phyloP scores from a whole-genome alignment of 2,329 filamentous ascomycete genomes.

The Cyanodermella asteris region DNA sequence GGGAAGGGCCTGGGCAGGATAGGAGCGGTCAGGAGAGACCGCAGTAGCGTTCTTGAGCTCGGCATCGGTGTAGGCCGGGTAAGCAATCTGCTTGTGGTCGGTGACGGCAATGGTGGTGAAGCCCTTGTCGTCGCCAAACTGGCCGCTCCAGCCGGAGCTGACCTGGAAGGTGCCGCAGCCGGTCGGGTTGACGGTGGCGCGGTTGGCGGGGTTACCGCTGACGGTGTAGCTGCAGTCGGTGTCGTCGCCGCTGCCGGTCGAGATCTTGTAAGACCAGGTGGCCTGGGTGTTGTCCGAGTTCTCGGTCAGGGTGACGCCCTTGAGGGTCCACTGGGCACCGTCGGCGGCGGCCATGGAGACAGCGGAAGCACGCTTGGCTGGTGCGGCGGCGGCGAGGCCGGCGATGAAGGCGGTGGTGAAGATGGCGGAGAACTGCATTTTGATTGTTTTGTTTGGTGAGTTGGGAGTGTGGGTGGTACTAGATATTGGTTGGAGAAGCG shows the following conservation, averaged over 20 bases:
- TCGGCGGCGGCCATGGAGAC: conserved; percentile 20
- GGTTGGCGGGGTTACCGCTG: conserved; percentile 15
- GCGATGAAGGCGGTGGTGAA: conserved; percentile 17
- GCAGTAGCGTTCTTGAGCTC: conserved; percentile 23
- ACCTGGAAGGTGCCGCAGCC: conserved; percentile 29
- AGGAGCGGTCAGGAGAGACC: conserved; percentile 29
- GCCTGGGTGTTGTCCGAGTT: conserved; percentile 18
- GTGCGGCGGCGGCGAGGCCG: conserved; percentile 16
- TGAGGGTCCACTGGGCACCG: conserved; percentile 21
- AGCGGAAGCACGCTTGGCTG: conserved; percentile 9
- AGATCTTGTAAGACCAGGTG: conserved; percentile 23
- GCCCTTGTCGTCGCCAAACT: conserved; percentile 29
- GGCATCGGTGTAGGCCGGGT: conserved; percentile 31
- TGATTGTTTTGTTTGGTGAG: conserved; percentile 9
- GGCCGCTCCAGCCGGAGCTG: conserved; percentile 32
- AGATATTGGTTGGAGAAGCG: no score
- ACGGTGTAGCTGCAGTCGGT: conserved; percentile 21
- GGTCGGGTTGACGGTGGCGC: conserved; percentile 18
- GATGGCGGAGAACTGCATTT: conserved; percentile 23
- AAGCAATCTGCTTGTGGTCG: conserved; percentile 26
- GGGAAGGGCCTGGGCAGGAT: conserved; percentile 15
- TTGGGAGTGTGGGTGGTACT: neutral
- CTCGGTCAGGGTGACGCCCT: conserved; percentile 20
- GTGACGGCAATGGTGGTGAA: conserved; percentile 33
- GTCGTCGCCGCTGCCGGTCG: conserved; percentile 12